These are phyloP conservation scores for Madurella fahalii DNA, from an alignment of 2,329 filamentous ascomycete genomes.

Conservation along the genomic window DNA sequence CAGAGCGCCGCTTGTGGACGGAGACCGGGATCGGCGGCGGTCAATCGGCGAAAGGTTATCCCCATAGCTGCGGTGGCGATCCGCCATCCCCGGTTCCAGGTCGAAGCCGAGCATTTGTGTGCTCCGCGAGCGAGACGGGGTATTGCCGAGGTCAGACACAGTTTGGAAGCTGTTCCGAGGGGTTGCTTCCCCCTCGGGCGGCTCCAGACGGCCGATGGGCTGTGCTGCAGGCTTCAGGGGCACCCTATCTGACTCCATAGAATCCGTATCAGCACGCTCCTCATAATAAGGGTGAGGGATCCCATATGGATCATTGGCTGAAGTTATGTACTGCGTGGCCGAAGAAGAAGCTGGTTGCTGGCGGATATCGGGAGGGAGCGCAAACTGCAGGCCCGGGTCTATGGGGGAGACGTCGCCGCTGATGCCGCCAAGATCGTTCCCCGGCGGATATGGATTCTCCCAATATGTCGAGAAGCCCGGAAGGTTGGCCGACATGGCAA, in stretches of 20 bases:
- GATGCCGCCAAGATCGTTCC: constrained; percentile 32
- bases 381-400: constrained; percentile 52
- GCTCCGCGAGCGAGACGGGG: constrained; percentile 46
- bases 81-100: constrained; percentile 55
- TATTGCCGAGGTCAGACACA: constrained; percentile 52
- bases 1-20: constrained; percentile 61
- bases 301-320: constrained; percentile 28
- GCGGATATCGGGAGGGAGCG: constrained; percentile 50
- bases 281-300: constrained; percentile 39
- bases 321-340: constrained; percentile 21
- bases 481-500: constrained; percentile 34
- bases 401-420: constrained; percentile 45
- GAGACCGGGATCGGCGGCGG: constrained; percentile 55
- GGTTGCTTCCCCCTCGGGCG: constrained; percentile 36
- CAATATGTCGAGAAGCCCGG: constrained; percentile 50
- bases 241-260: constrained; percentile 54
- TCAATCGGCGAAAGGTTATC: constrained; percentile 50
- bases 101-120: constrained; percentile 52
- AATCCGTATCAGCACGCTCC: constrained; percentile 37
- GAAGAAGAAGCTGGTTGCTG: constrained; percentile 30
- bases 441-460: constrained; percentile 44
- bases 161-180: constrained; percentile 56
- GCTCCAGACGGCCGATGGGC: constrained; percentile 50
- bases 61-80: constrained; percentile 55
- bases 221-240: constrained; percentile 55